Conservation (phyloP, 177 flowering plant species). For the Vitis hybrid region DNA sequence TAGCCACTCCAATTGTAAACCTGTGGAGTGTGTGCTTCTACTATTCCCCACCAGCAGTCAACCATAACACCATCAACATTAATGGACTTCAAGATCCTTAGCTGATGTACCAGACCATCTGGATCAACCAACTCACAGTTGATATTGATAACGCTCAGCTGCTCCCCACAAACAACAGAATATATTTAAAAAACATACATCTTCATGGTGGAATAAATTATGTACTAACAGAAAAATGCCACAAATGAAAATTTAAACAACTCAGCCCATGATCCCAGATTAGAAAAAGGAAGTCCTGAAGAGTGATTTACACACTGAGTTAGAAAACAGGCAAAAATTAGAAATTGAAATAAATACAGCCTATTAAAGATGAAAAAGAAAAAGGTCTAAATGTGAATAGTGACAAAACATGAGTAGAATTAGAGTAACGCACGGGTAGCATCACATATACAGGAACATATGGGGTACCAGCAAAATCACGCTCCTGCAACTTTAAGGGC, state of each 20-base stretch:
- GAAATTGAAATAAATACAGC: too few species aligned
- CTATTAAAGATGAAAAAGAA: not conserved
- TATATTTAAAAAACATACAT: not conserved
- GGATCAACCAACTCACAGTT: conserved; percentile 81
- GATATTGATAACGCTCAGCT: conserved; percentile 75
- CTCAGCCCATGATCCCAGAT: too few species aligned
- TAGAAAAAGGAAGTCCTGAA: too few species aligned
- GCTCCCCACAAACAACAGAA: conserved; percentile 13
- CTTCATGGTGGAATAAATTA: not conserved
- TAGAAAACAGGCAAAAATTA: too few species aligned
- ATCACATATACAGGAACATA: conserved; percentile 89
- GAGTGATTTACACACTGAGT: too few species aligned
- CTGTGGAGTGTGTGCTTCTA: conserved; percentile 79
- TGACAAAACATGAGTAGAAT: not conserved
- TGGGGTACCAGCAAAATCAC: conserved; percentile 80
- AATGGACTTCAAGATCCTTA: conserved; percentile 56
- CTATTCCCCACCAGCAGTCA: conserved; percentile 99
- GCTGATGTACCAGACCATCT: conserved; percentile 62
- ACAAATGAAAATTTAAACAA: too few species aligned
- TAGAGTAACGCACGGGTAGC: conserved; percentile 73
- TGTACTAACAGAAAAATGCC: not conserved
- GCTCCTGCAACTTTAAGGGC: conserved; percentile 48
- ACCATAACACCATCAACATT: conserved; percentile 91
- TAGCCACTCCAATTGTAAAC: conserved; percentile 86
- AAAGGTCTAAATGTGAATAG: not conserved